Evolutionary conservation across 2,329 filamentous ascomycete species (phyloP), one percentile per base, ranked within the genome.

Genomic region (Alternaria brassicae): DNA sequence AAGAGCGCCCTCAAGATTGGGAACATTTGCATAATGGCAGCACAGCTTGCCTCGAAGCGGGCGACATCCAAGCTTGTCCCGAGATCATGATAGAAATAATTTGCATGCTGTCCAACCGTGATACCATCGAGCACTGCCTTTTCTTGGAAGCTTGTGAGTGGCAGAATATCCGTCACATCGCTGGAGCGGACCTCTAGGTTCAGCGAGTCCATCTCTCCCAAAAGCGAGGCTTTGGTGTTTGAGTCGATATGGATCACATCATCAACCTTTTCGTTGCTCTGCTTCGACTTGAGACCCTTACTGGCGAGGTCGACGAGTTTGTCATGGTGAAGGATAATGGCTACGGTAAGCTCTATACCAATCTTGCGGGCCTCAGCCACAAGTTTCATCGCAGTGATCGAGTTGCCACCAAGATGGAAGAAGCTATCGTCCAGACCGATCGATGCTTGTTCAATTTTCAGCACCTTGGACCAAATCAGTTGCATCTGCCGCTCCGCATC

Each of bases 311-410:
- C 25, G 25, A 27, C 25, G 25, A 27, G 25, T 8, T 27, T 27
- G 25, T 27, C 25, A 27, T 27, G 25, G 25, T 27, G 25, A 27
- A 27, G 8, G 25, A 27, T 27, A 27, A 5, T 27, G 8, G 25
- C 8, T 27, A 27, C 25, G 25, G 25, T 27, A 27, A 27, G 25
- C 25, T 27, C 25, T 27, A 27, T 27, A 27, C 25, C 25, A 8
- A 27, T 8, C 25, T 27, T 27, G 25, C 63, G 53, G 37, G 63
- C 66, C 19, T 53, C 42, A 27, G 60, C 36, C n/a, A 70, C 47
- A 2, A 71, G 53, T 37, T 67, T 66, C 65, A 73, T 72, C 0
- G 71, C 71, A 3, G 65, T 56, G 36, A 73, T 72, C 6, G 62
- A 67, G 53, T 73, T 69, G 9, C 71, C 71, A 3, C 71, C 71